A percentile compares a stretch with the other conserved stretches of the same genome.
Evolutionary conservation across 768 basidiomycete species (phyloP).

Genomic region (Calocybe indica): DNA sequence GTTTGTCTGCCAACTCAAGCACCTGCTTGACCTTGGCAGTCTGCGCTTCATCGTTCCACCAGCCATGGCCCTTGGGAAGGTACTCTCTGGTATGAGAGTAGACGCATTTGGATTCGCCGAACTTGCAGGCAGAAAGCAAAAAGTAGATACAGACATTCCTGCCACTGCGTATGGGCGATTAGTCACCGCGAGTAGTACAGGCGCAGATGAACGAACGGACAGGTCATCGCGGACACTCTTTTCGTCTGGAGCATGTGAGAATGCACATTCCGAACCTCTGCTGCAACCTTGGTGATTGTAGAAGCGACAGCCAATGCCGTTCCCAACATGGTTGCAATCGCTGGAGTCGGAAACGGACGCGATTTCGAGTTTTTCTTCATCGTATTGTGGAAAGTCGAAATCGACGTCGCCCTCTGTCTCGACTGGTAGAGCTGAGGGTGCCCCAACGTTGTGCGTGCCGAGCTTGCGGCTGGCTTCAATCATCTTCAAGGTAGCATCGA

Average conservation of each 20-base stretch:
- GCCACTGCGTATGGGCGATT: constrained; percentile 28
- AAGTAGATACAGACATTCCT: constrained; percentile 44
- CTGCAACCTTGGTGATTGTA: constrained; percentile 51
- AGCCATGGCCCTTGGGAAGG: constrained; percentile 24
- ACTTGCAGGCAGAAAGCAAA: constrained; percentile 33
- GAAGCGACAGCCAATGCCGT: constrained; percentile 46
- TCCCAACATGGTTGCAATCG: constrained; percentile 47
- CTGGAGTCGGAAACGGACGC: constrained; percentile 46
- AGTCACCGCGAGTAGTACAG: neutral
- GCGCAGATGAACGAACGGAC: constrained; percentile 26
- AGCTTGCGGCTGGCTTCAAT: constrained; percentile 10
- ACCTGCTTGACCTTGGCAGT: constrained; percentile 12
- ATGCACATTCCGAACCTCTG: constrained; percentile 34
- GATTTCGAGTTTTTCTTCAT: constrained; percentile 28
- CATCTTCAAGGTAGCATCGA: constrained; percentile 17
- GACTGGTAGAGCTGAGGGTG: constrained; percentile 11
- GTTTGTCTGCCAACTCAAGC: constrained; percentile 13
- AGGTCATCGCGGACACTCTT: constrained; percentile 50
- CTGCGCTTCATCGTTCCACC: constrained; percentile 26
- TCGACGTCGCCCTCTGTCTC: constrained; percentile 14
- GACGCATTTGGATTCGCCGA: constrained; percentile 27
- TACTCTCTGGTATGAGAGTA: constrained; percentile 33
- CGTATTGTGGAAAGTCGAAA: constrained; percentile 26
- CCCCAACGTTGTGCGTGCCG: constrained; percentile 7
- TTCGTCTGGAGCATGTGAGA: constrained; percentile 48